Evolutionary conservation across 2,329 filamentous ascomycete species (phyloP).

Genomic region (Penicillium occitanis): DNA sequence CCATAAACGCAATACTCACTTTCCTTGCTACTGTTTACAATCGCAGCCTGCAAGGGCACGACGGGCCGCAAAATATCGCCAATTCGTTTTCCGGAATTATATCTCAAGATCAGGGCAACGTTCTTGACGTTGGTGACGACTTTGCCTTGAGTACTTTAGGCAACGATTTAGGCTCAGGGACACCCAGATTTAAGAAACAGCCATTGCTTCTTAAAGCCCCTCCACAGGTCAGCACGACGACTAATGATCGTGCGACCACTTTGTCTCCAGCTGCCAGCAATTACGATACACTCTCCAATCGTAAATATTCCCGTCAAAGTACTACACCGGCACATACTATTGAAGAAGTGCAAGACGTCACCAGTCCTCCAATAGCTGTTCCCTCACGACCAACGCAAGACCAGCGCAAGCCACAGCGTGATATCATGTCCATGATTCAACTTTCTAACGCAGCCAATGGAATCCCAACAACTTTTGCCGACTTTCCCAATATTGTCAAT

Average conservation of each 20-base stretch:
- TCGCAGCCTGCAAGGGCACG: constrained; percentile 83
- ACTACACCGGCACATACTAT: constrained; percentile 38
- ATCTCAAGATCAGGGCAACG: constrained; percentile 60
- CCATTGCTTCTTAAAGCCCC: constrained; percentile 50
- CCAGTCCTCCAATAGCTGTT: constrained; percentile 32
- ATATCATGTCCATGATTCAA: constrained; percentile 52
- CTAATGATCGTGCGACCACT: constrained; percentile 18
- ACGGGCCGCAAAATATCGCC: constrained; percentile 70
- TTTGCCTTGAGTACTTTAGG: constrained; percentile 39
- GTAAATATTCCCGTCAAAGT: constrained; percentile 32
- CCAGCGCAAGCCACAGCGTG: constrained; percentile 37
- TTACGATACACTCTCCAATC: constrained; percentile 32
- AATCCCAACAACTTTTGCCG: constrained; percentile 38
- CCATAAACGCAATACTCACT: constrained; percentile 96
- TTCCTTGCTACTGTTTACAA: constrained; percentile 97
- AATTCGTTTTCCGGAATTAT: constrained; percentile 81
- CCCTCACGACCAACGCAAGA: constrained; percentile 27
- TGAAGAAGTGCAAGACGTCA: constrained; percentile 47
- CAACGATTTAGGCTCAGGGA: constrained; percentile 34
- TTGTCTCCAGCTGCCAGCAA: constrained; percentile 27
- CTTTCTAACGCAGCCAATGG: constrained; percentile 48
- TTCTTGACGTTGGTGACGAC: constrained; percentile 63
- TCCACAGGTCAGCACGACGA: constrained; percentile 32
- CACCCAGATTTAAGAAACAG: constrained; percentile 47
- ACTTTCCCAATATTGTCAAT: constrained; percentile 48